These are phyloP conservation scores for Plantago coronopus DNA, from an alignment of 305 asterid genomes.

Conservation along the genomic window DNA sequence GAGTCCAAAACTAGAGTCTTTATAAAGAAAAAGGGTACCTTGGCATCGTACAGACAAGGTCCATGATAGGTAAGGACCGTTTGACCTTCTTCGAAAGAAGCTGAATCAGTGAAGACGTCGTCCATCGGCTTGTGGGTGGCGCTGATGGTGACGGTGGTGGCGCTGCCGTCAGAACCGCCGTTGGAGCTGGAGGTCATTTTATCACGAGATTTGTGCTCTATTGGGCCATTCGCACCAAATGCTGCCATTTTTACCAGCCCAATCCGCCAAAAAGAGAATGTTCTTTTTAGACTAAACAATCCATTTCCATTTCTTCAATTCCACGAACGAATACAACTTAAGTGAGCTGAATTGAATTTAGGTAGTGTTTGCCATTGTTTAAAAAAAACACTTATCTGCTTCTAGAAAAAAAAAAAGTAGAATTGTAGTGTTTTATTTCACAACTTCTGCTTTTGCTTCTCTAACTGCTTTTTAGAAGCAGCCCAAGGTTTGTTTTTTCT, in stretches of 20 bases:
- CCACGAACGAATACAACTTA: too few species aligned
- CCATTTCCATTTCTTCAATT: too few species aligned
- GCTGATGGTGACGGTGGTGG: slow-evolving; percentile 3
- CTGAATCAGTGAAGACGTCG: slow-evolving; percentile 30
- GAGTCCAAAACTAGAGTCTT: too few species aligned
- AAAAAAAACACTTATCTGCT: too few species aligned
- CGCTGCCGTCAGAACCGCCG: slow-evolving; percentile 16
- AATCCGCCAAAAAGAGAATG: not conserved
- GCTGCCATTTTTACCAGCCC: not conserved
- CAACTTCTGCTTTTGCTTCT: too few species aligned
- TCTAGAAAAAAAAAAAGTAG: too few species aligned
- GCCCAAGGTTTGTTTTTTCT: too few species aligned
- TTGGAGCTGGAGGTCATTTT: not conserved
- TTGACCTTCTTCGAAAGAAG: slow-evolving; percentile 49
- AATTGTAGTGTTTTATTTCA: too few species aligned
- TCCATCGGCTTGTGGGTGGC: slow-evolving; percentile 22
- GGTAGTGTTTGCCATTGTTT: too few species aligned
- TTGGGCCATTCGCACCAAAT: not conserved
- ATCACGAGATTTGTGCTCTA: not conserved
- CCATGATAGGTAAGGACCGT: slow-evolving; percentile 60
- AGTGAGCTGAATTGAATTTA: too few species aligned
- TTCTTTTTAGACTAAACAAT: too few species aligned
- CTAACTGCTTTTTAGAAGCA: too few species aligned
- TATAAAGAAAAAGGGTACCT: slow-evolving; percentile 30
- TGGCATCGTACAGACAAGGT: slow-evolving; percentile 54